These are phyloP conservation scores for Magnolia sinica DNA, from an alignment of 164 flowering plant genomes.

Conservation along the genomic window DNA sequence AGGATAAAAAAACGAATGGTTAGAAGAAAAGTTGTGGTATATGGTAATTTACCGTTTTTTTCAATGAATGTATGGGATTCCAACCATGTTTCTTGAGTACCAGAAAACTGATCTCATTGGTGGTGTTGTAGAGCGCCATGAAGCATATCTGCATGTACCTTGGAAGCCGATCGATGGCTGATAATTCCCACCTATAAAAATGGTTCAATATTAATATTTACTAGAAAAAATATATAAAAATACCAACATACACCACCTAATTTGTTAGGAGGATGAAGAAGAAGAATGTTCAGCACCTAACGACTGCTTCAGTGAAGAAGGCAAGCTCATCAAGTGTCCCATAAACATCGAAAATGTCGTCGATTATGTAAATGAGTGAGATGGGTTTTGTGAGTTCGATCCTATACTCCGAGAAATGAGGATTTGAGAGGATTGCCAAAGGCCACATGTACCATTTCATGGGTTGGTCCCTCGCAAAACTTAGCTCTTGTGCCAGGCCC, in stretches of 20 bases:
- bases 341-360: constrained; percentile 58
- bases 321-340: constrained; percentile 47
- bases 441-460: too few relatives aligned
- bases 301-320: constrained; percentile 45
- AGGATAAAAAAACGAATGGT: too few relatives aligned
- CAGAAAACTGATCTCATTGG: constrained; percentile 24
- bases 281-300: constrained; percentile 25
- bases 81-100: constrained; percentile 30
- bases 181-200: constrained; percentile 30
- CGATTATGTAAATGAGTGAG: constrained; percentile 41
- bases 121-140: constrained; percentile 23
- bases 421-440: constrained; percentile 32
- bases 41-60: constrained; percentile 23
- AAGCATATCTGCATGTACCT: constrained; percentile 32
- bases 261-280: too few relatives aligned
- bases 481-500: not conserved
- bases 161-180: constrained; percentile 27
- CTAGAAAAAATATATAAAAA: not conserved
- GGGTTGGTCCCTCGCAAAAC: too few relatives aligned
- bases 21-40: too few relatives aligned
- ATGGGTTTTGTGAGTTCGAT: constrained; percentile 46
- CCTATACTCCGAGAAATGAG: constrained; percentile 34
- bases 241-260: not conserved
- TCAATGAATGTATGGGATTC: constrained; percentile 34
- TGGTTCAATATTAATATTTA: not conserved